Percentiles rank a stretch among this genome's conserved stretches.
These are phyloP conservation scores for Yamadazyma dushanensis DNA, from an alignment of 1,139 yeast genomes.

Conservation along the genomic window DNA sequence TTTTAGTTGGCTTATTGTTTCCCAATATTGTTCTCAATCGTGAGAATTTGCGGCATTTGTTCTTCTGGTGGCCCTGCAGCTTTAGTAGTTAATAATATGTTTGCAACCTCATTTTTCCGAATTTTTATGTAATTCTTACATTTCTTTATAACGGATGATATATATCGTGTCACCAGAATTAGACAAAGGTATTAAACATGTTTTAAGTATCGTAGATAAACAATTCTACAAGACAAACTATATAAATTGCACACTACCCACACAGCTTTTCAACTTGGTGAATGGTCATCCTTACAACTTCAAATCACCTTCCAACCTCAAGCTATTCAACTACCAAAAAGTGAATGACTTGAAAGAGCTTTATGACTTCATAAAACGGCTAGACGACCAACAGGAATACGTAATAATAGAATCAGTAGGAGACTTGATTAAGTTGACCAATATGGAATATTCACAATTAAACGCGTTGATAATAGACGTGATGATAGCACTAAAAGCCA, in stretches of 20 bases:
- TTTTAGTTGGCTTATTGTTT: too few relatives aligned
- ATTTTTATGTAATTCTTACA: not conserved
- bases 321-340: constrained; percentile 18
- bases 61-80: too few relatives aligned
- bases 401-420: constrained; percentile 17
- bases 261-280: constrained; percentile 14
- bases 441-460: constrained; percentile 12
- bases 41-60: too few relatives aligned
- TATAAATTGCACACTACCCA: constrained; percentile 20
- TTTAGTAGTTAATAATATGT: too few relatives aligned
- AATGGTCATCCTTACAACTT: constrained; percentile 10
- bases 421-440: constrained; percentile 12
- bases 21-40: too few relatives aligned
- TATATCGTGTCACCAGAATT: constrained; percentile 11
- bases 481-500: constrained; percentile 8
- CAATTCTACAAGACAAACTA: constrained; percentile 13
- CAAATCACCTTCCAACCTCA: constrained; percentile 11
- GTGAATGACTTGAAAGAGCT: constrained; percentile 12
- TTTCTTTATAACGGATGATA: constrained; percentile 5
- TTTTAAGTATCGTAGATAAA: constrained; percentile 7
- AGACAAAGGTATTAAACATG: constrained; percentile 10
- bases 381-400: constrained; percentile 3
- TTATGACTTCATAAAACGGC: constrained; percentile 2
- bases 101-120: not conserved
- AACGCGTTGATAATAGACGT: constrained; percentile 17